phyloP scores from a whole-genome alignment of 176 grass and related monocot genomes.

The Saccharum officinarum region DNA sequence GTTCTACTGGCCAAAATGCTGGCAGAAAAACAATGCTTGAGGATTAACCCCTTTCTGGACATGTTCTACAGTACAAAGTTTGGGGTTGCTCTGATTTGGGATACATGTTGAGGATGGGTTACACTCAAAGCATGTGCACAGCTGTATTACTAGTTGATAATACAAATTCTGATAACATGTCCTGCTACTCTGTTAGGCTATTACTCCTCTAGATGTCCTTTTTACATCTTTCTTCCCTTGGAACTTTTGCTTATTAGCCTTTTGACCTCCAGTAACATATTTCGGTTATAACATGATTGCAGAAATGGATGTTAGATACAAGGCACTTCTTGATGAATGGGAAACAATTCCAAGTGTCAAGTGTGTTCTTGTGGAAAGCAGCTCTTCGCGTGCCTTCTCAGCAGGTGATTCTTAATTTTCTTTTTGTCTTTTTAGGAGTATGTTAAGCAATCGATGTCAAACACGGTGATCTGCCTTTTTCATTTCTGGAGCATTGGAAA shows the following conservation, averaged over 20 bases:
- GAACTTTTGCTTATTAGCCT: not conserved
- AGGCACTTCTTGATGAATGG: conserved; percentile 87
- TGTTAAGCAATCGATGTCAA: conserved; percentile 6
- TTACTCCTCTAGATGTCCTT: not conserved
- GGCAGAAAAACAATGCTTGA: not conserved
- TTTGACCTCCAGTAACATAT: conserved; percentile 17
- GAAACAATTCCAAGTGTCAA: conserved; percentile 82
- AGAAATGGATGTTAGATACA: conserved; percentile 93
- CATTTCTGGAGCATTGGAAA: conserved; percentile 55
- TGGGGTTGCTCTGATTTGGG: not conserved
- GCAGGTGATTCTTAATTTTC: conserved; percentile 56
- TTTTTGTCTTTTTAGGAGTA: not conserved
- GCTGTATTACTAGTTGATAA: not conserved
- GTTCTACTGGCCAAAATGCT: not conserved
- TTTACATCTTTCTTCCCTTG: not conserved
- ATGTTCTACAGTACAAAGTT: not conserved
- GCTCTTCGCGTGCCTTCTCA: conserved; percentile 85
- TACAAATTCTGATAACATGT: not conserved
- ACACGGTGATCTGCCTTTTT: conserved; percentile 29
- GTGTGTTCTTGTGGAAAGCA: conserved; percentile 91
- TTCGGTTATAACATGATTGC: conserved; percentile 24
- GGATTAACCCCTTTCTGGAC: not conserved
- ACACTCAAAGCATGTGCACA: not conserved
- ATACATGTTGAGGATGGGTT: not conserved
- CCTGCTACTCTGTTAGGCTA: not conserved